Evolutionary conservation across 202 grass and related monocot species (phyloP).

Genomic region (Panicum virgatum): DNA sequence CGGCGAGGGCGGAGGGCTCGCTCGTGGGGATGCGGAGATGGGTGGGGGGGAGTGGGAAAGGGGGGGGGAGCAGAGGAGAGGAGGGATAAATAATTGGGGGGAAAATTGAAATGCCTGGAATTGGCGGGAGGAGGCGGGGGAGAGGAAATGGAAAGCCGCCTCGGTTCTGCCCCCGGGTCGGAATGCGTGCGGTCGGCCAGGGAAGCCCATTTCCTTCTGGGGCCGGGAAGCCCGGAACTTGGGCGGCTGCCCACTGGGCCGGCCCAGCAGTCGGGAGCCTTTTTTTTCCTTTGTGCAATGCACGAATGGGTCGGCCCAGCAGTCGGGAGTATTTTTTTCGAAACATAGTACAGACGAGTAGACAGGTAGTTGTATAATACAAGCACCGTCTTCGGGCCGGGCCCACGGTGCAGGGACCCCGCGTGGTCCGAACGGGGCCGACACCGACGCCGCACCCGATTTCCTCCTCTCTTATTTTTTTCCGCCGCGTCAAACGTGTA

Average conservation of each 20-base stretch:
- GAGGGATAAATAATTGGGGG: not conserved
- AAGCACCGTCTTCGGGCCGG: no score
- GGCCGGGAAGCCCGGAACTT: no score
- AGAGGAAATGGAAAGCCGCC: not conserved
- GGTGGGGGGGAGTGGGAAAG: not conserved
- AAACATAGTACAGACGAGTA: no score
- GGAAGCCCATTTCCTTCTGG: not conserved
- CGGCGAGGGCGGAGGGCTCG: not conserved
- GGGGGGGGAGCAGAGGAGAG: not conserved
- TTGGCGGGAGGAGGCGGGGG: slow-evolving; percentile 43
- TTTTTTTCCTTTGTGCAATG: no score
- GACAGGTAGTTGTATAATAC: no score
- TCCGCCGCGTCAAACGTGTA: not conserved
- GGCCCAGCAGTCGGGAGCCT: not conserved
- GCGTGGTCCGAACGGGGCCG: no score
- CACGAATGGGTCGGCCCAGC: no score
- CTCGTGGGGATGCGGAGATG: not conserved
- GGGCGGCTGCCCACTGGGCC: not conserved
- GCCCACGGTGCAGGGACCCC: no score
- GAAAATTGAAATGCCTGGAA: slow-evolving; percentile 41
- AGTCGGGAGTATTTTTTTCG: no score
- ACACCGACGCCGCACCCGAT: slow-evolving; percentile 1
- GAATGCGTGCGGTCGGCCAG: not conserved
- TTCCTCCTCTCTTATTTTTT: not conserved
- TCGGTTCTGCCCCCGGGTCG: not conserved